phyloP scores from a whole-genome alignment of 495 filamentous ascomycete species.

The Astrothelium subdiscretum region DNA sequence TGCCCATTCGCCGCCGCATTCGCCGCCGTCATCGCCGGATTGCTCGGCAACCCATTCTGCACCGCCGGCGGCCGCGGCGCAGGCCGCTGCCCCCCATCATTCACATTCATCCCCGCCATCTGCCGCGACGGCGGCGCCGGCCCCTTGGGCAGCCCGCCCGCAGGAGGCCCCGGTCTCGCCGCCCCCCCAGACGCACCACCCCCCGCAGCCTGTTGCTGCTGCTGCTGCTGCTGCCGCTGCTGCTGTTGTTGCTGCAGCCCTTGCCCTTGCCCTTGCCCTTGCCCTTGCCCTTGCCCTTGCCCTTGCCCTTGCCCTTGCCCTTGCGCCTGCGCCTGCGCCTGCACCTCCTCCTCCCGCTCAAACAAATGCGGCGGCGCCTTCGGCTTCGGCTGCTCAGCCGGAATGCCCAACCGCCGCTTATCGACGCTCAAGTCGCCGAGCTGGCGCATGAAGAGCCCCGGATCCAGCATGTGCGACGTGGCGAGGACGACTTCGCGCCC shows the following conservation, averaged over 20 bases:
- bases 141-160: slow-evolving; percentile 8
- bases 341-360: slow-evolving; percentile 45
- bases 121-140: slow-evolving; percentile 43
- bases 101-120: slow-evolving; percentile 49
- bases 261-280: too few species aligned
- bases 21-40: slow-evolving; percentile 21
- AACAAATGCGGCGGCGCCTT: slow-evolving; percentile 79
- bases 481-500: slow-evolving; percentile 77
- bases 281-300: too few species aligned
- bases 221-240: slow-evolving; percentile 25
- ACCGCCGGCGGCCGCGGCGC: slow-evolving; percentile 23
- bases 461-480: slow-evolving; percentile 84
- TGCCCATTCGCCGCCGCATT: slow-evolving; percentile 15
- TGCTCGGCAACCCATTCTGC: not conserved
- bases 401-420: slow-evolving; percentile 63
- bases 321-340: not conserved
- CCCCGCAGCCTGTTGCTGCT: slow-evolving; percentile 12
- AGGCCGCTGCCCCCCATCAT: slow-evolving; percentile 18
- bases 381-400: slow-evolving; percentile 66
- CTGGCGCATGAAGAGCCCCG: slow-evolving; percentile 68
- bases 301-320: not conserved
- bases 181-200: too few species aligned
- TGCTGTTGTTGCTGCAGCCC: too few species aligned
- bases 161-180: not conserved
- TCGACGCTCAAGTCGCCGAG: slow-evolving; percentile 66